Conservation (phyloP, 2,329 filamentous ascomycete species). For the Aspergillus terreus region DNA sequence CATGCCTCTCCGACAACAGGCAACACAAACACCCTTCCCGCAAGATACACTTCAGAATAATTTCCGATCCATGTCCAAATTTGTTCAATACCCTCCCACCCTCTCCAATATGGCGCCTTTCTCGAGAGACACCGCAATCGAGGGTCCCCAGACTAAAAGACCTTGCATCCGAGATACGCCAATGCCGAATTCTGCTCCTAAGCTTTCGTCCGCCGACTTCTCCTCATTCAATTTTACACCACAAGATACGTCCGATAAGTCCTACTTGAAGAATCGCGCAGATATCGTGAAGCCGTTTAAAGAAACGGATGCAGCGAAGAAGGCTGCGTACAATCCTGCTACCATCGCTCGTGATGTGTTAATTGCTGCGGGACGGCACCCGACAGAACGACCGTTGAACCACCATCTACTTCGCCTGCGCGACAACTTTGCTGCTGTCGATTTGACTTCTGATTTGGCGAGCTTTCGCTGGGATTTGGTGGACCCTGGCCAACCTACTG, state of each 20-base stretch:
- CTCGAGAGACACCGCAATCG: no score
- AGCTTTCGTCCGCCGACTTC: background rate
- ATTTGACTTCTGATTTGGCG: conserved; percentile 49
- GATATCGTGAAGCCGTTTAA: conserved; percentile 45
- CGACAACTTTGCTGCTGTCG: conserved; percentile 40
- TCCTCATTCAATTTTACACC: conserved; percentile 9
- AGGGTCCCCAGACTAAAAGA: no score
- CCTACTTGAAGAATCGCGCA: conserved; percentile 24
- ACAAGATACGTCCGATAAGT: conserved; percentile 10
- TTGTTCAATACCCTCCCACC: background rate
- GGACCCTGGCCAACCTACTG: conserved; percentile 33
- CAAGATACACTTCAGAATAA: background rate
- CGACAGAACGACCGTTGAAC: conserved; percentile 57
- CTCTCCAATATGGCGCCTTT: no score
- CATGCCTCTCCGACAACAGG: no score
- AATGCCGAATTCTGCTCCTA: no score
- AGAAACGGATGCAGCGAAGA: conserved; percentile 35
- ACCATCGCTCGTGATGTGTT: conserved; percentile 64
- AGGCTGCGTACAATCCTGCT: conserved; percentile 55
- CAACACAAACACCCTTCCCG: background rate
- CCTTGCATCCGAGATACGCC: no score
- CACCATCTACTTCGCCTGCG: conserved; percentile 52
- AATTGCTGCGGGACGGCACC: conserved; percentile 59
- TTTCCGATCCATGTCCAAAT: background rate
- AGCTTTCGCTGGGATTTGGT: conserved; percentile 61